Conservation (phyloP, 495 filamentous ascomycete genomes). For the Daldinia grandis region DNA sequence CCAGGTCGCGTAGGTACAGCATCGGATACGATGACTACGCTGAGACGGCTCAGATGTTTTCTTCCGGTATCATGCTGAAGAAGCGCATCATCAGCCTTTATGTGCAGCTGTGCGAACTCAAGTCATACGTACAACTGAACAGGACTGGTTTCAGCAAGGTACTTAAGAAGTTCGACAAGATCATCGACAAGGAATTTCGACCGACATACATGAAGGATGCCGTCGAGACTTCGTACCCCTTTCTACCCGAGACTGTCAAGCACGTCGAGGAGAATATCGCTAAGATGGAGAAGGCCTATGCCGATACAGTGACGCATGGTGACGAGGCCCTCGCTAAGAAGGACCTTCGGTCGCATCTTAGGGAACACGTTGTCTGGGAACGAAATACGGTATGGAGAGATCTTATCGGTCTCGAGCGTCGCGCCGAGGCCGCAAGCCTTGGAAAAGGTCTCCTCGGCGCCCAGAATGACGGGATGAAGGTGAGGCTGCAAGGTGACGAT, state of each 20-base stretch:
- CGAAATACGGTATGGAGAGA: constrained; percentile 98
- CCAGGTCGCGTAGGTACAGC: constrained; percentile 63
- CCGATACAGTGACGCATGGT: constrained; percentile 80
- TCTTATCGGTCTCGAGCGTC: constrained; percentile 97
- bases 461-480: constrained; percentile 71
- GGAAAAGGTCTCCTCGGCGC: constrained; percentile 84
- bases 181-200: constrained; percentile 79
- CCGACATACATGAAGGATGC: constrained; percentile 74
- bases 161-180: constrained; percentile 99
- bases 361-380: constrained; percentile 99
- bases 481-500: constrained; percentile 83
- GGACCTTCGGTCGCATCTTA: constrained; percentile 87
- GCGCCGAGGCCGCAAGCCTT: constrained; percentile 93
- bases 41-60: constrained; percentile 78
- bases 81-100: constrained; percentile 87
- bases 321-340: constrained; percentile 76
- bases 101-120: constrained; percentile 92
- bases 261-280: constrained; percentile 73
- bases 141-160: constrained; percentile 95
- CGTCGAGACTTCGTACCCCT: constrained; percentile 79
- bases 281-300: constrained; percentile 80
- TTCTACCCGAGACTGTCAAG: constrained; percentile 72
- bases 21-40: constrained; percentile 74
- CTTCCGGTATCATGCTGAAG: constrained; percentile 85
- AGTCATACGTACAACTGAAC: constrained; percentile 96